Evolutionary conservation across 257 asterid genomes (phyloP), one percentile per base, ranked within the genome.

Genomic region (Lycium ferocissimum): DNA sequence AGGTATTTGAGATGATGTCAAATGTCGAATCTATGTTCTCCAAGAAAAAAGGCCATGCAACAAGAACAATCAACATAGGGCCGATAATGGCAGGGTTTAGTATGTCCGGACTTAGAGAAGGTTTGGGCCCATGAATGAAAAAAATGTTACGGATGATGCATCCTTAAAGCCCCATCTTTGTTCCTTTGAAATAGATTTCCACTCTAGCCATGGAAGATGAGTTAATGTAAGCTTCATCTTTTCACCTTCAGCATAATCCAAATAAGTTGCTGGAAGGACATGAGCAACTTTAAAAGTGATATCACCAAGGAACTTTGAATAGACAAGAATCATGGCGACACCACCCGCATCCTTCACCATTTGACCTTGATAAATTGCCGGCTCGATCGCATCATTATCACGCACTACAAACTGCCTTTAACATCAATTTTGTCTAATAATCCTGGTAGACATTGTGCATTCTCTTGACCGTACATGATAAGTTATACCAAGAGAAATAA

Each of bases 401-500:
- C 33, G 33, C 33, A 26, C 33, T 26, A 26, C 33, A 26, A 26
- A 26, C 33, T 49, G 54, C 11, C 54, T 49, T 49, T 49, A 49
- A 49, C 3, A 49, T 86, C 83, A 2, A 2, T 7, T 14, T 43
- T 14, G 59, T 72, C 49, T 65, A 89, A 35, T 5, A 87, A 63
- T 22, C 86, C 81, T 3, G 85, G 62, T 8, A 17, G 72, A 15
- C 87, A 88, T 10, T 40, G 47, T 0, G 40, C 85, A 12, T 63
- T n/a, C 0, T 43, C 54, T 11, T 81, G 22, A 15, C 35, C 65
- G 0, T 47, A 5, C 14, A 9, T 10, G 18, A 63, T 88, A 0
- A 85, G 79, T 17, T 45, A 87, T 7, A 89, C 38, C 4, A 89
- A 49, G 0, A 87, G 81, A 43, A 83, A 22, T 10, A 85, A 65